phyloP scores from a whole-genome alignment of 2,329 filamentous ascomycete genomes.

The Aspergillus hortae region DNA sequence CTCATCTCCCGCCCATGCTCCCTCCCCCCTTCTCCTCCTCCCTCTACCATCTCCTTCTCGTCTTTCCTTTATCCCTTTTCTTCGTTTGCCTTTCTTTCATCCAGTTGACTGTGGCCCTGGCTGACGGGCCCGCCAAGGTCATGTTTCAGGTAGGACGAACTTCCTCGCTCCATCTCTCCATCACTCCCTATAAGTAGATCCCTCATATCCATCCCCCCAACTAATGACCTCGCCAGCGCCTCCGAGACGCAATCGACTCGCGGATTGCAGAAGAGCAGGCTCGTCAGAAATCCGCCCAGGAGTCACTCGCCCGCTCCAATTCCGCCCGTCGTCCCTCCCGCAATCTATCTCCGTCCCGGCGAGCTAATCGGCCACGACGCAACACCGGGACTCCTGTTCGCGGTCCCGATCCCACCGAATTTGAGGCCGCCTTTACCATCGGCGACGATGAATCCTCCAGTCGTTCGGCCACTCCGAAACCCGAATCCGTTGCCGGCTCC shows the following conservation, averaged over 20 bases:
- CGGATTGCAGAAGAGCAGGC: constrained; percentile 90
- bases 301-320: constrained; percentile 43
- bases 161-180: background rate
- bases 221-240: constrained; percentile 52
- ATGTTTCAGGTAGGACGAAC: constrained; percentile 29
- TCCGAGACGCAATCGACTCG: constrained; percentile 80
- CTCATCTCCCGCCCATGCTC: constrained; percentile 1
- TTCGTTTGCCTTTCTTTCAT: constrained; percentile 9
- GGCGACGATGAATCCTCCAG: constrained; percentile 74
- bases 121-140: constrained; percentile 21
- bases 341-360: constrained; percentile 27
- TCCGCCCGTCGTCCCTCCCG: constrained; percentile 37
- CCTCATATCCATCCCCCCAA: background rate
- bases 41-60: constrained; percentile 9
- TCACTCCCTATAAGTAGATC: constrained; percentile 1
- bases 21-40: constrained; percentile 9
- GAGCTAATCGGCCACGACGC: constrained; percentile 30
- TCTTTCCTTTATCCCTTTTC: constrained; percentile 9
- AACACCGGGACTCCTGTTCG: constrained; percentile 47
- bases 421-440: constrained; percentile 80
- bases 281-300: constrained; percentile 58
- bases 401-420: constrained; percentile 78
- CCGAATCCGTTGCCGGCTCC: constrained; percentile 39
- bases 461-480: constrained; percentile 57
- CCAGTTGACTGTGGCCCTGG: constrained; percentile 13